Evolutionary conservation across 2,329 filamentous ascomycete genomes (phyloP).

Genomic region (Acrocalymma vagum): DNA sequence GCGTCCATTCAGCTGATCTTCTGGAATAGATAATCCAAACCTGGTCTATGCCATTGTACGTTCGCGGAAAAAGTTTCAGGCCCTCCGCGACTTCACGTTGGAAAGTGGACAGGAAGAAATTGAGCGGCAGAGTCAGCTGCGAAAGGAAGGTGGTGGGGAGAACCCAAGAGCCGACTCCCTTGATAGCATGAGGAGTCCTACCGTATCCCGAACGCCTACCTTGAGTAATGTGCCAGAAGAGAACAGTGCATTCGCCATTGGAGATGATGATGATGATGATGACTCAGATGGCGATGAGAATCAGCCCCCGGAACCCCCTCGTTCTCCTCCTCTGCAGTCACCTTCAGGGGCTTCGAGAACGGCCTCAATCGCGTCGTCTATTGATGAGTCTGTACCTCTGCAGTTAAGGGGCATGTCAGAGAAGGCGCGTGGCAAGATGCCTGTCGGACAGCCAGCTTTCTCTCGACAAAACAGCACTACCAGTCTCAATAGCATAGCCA

Average conservation of each 20-base stretch:
- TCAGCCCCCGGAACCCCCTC: conserved; percentile 45
- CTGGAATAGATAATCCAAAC: conserved; percentile 74
- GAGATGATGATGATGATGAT: conserved; percentile 73
- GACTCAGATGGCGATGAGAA: conserved; percentile 71
- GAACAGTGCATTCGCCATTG: conserved; percentile 85
- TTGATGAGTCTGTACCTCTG: conserved; percentile 81
- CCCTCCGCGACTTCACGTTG: conserved; percentile 84
- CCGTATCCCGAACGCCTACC: conserved; percentile 62
- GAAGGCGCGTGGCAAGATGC: conserved; percentile 96
- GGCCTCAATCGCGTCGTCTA: conserved; percentile 72
- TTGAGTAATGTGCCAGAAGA: conserved; percentile 79
- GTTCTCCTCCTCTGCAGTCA: conserved; percentile 42
- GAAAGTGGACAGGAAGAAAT: conserved; percentile 94
- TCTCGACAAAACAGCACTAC: conserved; percentile 90
- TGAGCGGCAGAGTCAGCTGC: conserved; percentile 76
- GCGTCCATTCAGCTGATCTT: conserved; percentile 21
- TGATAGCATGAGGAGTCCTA: conserved; percentile 73
- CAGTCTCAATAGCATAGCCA: conserved; percentile 74
- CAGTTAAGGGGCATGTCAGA: conserved; percentile 95
- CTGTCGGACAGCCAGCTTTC: conserved; percentile 80
- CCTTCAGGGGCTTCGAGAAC: conserved; percentile 61
- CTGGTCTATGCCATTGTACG: conserved; percentile 82
- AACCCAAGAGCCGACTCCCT: conserved; percentile 65
- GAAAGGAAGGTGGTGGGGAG: conserved; percentile 64
- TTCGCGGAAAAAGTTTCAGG: conserved; percentile 84